Evolutionary conservation across 1,139 yeast species (phyloP), one percentile per base, ranked within the genome.

Genomic region (Blastobotrys persicus): DNA sequence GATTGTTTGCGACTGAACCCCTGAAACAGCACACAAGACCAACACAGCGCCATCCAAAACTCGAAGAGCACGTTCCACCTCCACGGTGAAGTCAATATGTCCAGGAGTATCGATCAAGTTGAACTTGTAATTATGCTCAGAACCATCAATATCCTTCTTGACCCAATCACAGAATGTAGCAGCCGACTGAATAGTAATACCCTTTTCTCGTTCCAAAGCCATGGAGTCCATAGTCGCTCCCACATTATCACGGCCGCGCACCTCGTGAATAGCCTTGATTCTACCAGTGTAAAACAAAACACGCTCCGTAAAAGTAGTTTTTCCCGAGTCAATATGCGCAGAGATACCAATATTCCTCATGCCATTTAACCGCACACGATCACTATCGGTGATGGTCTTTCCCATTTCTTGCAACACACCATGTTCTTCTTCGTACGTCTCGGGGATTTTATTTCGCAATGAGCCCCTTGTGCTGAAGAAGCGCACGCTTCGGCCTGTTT

Each of bases 141-240:
- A 68, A 1, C 62, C 62, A 35, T 67, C 68, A 19, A 53, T 57
- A 13, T 57, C 57, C 44, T 61, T 61, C 67, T 87, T 88, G 52
- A 83, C 83, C 98, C 98, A 92, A 50, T 95, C 85, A 75, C 98
- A 92, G 74, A 88, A 92, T 1, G 98, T 92, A 37, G 98, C 98
- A 53, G 98, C 98, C 52, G 97, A 88, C 72, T 92, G 98, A 67
- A 92, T 92, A 49, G 98, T 92, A 62, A 92, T 92, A 67, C 98
- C 98, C 66, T 94, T 88, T 72, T 91, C 98, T 68, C 98, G 81
- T 72, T 92, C 98, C 59, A 92, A 79, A 60, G 92, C 98, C 95
- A 92, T 88, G 56, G 91, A 89, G 66, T 92, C 99, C 95, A 92
- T 92, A 72, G 89, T 92, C 52, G 99, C 99, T 52, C 99, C 99